These are phyloP conservation scores for Botrytis squamosa DNA, from an alignment of 2,329 filamentous ascomycete species.

Conservation along the genomic window DNA sequence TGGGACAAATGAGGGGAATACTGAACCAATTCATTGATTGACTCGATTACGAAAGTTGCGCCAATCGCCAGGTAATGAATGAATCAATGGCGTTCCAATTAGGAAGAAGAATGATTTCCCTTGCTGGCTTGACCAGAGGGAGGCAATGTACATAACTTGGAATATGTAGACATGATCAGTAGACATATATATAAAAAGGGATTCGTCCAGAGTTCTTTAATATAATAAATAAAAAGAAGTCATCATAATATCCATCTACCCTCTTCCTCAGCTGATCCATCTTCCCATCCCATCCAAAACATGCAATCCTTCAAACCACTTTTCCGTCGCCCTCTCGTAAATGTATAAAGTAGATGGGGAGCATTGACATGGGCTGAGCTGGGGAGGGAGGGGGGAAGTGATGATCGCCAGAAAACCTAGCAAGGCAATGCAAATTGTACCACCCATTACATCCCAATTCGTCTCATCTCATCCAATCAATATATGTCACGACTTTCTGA, in stretches of 20 bases:
- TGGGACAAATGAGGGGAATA: not conserved
- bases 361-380: conserved; percentile 17
- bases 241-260: not conserved
- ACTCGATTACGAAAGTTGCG: not conserved
- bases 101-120: not conserved
- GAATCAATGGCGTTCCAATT: not conserved
- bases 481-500: not conserved
- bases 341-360: not conserved
- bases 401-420: conserved; percentile 8
- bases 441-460: not conserved
- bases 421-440: conserved; percentile 5
- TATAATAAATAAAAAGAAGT: not conserved
- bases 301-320: conserved; percentile 3
- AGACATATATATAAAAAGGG: not conserved
- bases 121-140: not conserved
- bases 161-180: no score
- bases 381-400: not conserved
- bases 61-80: not conserved
- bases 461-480: conserved; percentile 7
- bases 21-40: not conserved
- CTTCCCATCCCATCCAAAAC: not conserved
- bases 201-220: not conserved
- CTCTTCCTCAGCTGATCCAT: conserved; percentile 9
- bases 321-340: conserved; percentile 2
- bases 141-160: not conserved